These are phyloP conservation scores for Solanum ossicruentum DNA, from an alignment of 257 asterid species.

Conservation along the genomic window DNA sequence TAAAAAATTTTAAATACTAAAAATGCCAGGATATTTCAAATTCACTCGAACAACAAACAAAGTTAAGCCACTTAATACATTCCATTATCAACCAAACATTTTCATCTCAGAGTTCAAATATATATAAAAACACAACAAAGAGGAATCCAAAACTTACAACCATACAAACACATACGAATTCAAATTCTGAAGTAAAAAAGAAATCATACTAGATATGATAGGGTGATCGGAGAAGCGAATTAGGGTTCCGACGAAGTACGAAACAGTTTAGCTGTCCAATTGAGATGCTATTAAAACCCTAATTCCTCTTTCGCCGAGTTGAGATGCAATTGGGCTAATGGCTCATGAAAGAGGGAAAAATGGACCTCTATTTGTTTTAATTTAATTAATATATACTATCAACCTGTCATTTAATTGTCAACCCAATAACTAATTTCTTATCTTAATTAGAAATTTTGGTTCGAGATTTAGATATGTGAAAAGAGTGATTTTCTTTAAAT, in stretches of 20 bases:
- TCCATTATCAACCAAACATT: not conserved
- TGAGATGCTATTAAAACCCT: conserved; percentile 1
- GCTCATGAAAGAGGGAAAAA: not conserved
- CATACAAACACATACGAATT: not conserved
- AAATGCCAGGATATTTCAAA: not conserved
- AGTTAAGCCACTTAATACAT: not conserved
- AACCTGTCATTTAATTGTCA: not conserved
- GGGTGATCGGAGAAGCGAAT: not conserved
- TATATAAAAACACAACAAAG: not conserved
- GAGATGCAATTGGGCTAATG: not conserved
- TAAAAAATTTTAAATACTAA: not conserved
- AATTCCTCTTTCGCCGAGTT: not conserved
- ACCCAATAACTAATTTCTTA: not conserved
- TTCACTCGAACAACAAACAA: not conserved
- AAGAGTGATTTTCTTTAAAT: not conserved
- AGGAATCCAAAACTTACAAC: not conserved
- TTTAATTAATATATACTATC: not conserved
- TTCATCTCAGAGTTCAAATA: not conserved
- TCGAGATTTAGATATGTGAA: not conserved
- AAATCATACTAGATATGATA: not conserved
- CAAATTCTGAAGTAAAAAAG: not conserved
- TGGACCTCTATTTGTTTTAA: not conserved
- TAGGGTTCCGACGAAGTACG: not conserved
- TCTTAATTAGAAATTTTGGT: not conserved
- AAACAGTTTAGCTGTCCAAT: not conserved